phyloP scores from a whole-genome alignment of 2,329 filamentous ascomycete species.

The Fusarium zealandicum region DNA sequence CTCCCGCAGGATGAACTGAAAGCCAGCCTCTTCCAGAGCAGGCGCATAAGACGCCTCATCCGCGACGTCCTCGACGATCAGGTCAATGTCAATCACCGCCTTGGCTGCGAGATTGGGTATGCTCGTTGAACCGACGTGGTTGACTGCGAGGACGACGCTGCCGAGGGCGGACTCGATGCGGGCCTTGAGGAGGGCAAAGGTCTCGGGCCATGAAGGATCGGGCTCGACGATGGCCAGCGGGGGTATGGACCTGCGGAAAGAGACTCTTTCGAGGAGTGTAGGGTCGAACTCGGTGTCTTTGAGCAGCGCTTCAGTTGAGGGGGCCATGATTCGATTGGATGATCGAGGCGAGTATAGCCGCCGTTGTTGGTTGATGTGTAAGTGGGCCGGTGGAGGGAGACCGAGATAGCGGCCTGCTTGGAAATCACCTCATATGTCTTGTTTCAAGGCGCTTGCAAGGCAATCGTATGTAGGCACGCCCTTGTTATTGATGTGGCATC shows the following conservation, averaged over 20 bases:
- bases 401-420: too few relatives aligned
- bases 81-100: slow-evolving; percentile 60
- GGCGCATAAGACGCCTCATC: slow-evolving; percentile 54
- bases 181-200: slow-evolving; percentile 43
- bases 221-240: slow-evolving; percentile 47
- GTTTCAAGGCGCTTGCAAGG: background rate
- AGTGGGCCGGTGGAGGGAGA: too few relatives aligned
- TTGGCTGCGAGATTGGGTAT: slow-evolving; percentile 59
- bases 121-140: slow-evolving; percentile 60
- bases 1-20: slow-evolving; percentile 56
- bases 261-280: slow-evolving; percentile 35
- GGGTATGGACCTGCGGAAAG: slow-evolving; percentile 33
- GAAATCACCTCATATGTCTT: too few relatives aligned
- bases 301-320: slow-evolving; percentile 39
- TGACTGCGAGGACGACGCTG: slow-evolving; percentile 47
- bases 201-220: slow-evolving; percentile 48
- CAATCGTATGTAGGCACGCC: background rate
- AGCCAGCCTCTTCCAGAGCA: slow-evolving; percentile 52
- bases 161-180: slow-evolving; percentile 49
- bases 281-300: slow-evolving; percentile 38
- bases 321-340: slow-evolving; percentile 27
- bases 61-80: slow-evolving; percentile 50
- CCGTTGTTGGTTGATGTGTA: too few relatives aligned
- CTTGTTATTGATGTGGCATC: background rate
- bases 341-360: too few relatives aligned